phyloP scores from a whole-genome alignment of 148 eudicot species.

The Chenopodium quinoa region DNA sequence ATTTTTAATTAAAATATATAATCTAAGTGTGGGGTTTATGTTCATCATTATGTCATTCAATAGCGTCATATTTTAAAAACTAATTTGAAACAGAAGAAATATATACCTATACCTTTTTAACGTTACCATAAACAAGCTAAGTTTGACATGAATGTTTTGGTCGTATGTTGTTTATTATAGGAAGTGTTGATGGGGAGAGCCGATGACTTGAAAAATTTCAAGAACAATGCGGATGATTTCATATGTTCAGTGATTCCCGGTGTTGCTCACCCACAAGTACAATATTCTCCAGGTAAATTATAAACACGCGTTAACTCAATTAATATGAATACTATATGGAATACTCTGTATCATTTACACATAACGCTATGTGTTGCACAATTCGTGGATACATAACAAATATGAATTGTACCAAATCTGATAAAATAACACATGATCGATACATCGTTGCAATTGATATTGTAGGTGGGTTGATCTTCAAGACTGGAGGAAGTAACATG shows the following conservation, averaged over 20 bases:
- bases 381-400: too few species aligned
- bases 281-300: slow-evolving; percentile 82
- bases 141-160: too few species aligned
- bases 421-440: background rate
- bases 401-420: background rate
- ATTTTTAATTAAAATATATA: background rate
- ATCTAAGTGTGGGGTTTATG: background rate
- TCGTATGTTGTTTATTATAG: slow-evolving; percentile 27
- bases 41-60: background rate
- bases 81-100: too few species aligned
- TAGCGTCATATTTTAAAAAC: background rate
- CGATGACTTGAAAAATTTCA: slow-evolving; percentile 55
- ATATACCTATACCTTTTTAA: too few species aligned
- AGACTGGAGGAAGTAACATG: slow-evolving; percentile 96
- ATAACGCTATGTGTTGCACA: too few species aligned
- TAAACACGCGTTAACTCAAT: background rate
- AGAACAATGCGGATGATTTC: slow-evolving; percentile 75
- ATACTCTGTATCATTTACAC: too few species aligned
- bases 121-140: too few species aligned
- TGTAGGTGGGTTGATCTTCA: slow-evolving; percentile 82
- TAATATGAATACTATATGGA: too few species aligned
- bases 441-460: background rate
- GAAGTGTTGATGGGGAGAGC: slow-evolving; percentile 91
- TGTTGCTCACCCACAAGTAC: slow-evolving; percentile 71
- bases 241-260: slow-evolving; percentile 86